Evolutionary conservation across 495 filamentous ascomycete species (phyloP), one percentile per base, ranked within the genome.

Genomic region (Aspergillus campestris): DNA sequence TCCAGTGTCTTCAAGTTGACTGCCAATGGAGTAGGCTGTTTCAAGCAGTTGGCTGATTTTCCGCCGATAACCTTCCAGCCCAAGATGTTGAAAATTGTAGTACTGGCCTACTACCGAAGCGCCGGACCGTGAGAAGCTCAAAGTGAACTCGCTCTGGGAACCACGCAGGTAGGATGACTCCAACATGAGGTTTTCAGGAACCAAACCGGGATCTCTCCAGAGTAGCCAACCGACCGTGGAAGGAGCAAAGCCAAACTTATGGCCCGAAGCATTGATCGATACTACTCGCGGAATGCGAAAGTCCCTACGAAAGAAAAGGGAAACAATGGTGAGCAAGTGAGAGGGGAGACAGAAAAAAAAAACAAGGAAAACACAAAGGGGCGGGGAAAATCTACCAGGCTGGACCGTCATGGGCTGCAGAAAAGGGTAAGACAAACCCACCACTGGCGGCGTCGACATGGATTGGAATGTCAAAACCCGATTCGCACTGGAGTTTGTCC

Each of bases 151-250:
- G 50, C 83, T 70, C 56, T 87, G 84, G 1, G 80, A 85, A 14
- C 84, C 84, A 31, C 84, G 83, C 3, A 87, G 74, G 48, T 89
- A 89, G 55, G 85, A 80, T 7, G 87, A 69, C 52, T 87, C 79
- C 55, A 88, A 87, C 52, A 87, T 71, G 7, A 87, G 69, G 44
- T 86, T 71, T 50, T 80, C 75, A n/a, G 84, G 82, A 14, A 89
- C 75, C 49, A 69, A 80, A 11, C 75, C 62, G 51, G 83, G 72
- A 55, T 83, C 80, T 18, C 84, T 74, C 82, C 82, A 88, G 54
- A 87, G 73, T 33, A 86, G 80, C 84, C 84, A 89, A 5, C 83
- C 84, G 0, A 89, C 69, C 5, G 84, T 83, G 2, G 82, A 66
- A 48, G 80, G 81, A n/a, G 86, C 81, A 8, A 87, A 71, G 0